These are phyloP conservation scores for Phytomonas serpens DNA, from an alignment of 208 protist species.

Conservation along the genomic window DNA sequence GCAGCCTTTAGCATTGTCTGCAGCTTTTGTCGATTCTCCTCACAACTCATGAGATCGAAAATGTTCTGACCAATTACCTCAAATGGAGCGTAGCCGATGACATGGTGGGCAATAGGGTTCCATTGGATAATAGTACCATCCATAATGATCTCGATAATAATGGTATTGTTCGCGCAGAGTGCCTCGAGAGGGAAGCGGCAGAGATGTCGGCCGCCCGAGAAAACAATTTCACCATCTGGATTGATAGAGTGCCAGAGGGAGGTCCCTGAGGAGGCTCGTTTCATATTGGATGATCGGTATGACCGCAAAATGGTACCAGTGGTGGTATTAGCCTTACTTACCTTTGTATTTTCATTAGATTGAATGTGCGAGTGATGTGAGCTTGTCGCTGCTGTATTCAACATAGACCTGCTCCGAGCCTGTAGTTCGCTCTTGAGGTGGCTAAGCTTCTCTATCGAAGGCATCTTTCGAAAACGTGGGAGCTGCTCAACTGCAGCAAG, in stretches of 20 bases:
- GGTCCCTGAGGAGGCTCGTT: slow-evolving; percentile 13
- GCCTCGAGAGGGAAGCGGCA: slow-evolving; percentile 69
- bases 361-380: not conserved
- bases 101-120: slow-evolving; percentile 48
- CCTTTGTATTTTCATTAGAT: not conserved
- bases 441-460: not conserved
- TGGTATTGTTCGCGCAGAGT: slow-evolving; percentile 34
- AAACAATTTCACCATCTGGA: slow-evolving; percentile 70
- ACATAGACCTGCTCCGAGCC: not conserved
- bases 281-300: slow-evolving; percentile 2
- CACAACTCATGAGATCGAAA: slow-evolving; percentile 43
- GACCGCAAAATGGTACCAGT: not conserved
- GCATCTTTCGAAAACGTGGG: not conserved
- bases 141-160: slow-evolving; percentile 63
- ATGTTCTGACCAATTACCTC: slow-evolving; percentile 71
- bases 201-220: slow-evolving; percentile 64
- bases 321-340: not conserved
- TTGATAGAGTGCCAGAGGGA: slow-evolving; percentile 23
- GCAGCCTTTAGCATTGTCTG: slow-evolving; percentile 31
- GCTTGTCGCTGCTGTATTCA: not conserved
- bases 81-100: slow-evolving; percentile 47
- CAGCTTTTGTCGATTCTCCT: slow-evolving; percentile 34
- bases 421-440: not conserved
- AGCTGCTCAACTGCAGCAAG: not conserved
- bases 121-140: slow-evolving; percentile 87